A percentile compares a stretch with the other conserved stretches of the same genome.
Evolutionary conservation across 2,329 filamentous ascomycete species (phyloP).

Genomic region (Fonsecaea nubica): DNA sequence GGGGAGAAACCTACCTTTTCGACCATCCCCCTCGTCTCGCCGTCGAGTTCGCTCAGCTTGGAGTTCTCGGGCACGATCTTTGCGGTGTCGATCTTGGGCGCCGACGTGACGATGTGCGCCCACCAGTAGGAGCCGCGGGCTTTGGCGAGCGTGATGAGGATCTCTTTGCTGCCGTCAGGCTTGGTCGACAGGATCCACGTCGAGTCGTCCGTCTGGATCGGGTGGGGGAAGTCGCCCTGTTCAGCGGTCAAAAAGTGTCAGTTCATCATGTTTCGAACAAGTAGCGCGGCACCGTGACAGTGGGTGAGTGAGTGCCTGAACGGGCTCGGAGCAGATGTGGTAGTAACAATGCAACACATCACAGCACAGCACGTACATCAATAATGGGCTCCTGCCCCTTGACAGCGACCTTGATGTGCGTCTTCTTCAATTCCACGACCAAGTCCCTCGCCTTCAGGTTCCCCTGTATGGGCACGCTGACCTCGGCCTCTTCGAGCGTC

Average conservation of each 20-base stretch:
- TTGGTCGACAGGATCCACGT: slow-evolving; percentile 88
- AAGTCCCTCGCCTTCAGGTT: slow-evolving; percentile 87
- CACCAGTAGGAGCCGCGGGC: slow-evolving; percentile 98
- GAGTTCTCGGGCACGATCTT: slow-evolving; percentile 95
- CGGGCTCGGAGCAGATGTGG: too few species aligned
- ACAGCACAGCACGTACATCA: slow-evolving; percentile 62
- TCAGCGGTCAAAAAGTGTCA: background rate
- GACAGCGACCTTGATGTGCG: slow-evolving; percentile 76
- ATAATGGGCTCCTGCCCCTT: slow-evolving; percentile 89
- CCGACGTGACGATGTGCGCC: slow-evolving; percentile 84
- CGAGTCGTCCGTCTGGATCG: slow-evolving; percentile 81
- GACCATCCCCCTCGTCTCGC: slow-evolving; percentile 94
- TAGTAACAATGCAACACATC: background rate
- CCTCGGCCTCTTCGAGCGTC: slow-evolving; percentile 84
- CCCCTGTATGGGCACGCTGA: slow-evolving; percentile 76
- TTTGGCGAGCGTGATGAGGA: slow-evolving; percentile 92
- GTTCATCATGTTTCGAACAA: background rate
- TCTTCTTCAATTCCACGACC: slow-evolving; percentile 81
- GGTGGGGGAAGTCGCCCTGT: slow-evolving; percentile 83
- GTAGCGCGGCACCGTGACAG: too few species aligned
- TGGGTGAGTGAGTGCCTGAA: too few species aligned
- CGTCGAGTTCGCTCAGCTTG: slow-evolving; percentile 89
- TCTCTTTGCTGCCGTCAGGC: slow-evolving; percentile 68
- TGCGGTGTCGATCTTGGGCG: slow-evolving; percentile 90
- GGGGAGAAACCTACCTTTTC: slow-evolving; percentile 68